These are phyloP conservation scores for Pholiota microspora DNA, from an alignment of 768 basidiomycete genomes.

Conservation along the genomic window DNA sequence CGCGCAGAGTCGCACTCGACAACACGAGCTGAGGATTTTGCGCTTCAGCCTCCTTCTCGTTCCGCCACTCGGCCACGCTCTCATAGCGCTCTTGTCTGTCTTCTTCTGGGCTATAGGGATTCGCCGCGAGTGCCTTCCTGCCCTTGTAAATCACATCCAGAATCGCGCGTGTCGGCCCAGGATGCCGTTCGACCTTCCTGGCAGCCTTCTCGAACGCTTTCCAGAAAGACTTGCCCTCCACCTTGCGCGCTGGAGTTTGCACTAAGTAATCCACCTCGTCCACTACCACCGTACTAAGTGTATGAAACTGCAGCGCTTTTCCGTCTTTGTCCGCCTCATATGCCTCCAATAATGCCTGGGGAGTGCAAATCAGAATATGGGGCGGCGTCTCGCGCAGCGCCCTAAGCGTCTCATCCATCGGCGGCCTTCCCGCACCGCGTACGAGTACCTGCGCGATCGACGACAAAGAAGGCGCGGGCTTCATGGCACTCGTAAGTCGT, in stretches of 20 bases:
- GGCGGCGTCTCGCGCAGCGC: slow-evolving; percentile 45
- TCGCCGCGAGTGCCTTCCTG: slow-evolving; percentile 28
- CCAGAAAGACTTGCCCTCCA: slow-evolving; percentile 34
- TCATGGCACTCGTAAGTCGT: slow-evolving; percentile 37
- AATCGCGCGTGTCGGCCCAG: slow-evolving; percentile 55
- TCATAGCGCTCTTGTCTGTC: slow-evolving; percentile 20
- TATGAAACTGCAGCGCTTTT: slow-evolving; percentile 40
- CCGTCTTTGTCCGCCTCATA: slow-evolving; percentile 35
- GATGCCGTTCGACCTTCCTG: slow-evolving; percentile 49
- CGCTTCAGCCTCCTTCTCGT: slow-evolving; percentile 12
- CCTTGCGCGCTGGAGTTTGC: slow-evolving; percentile 45
- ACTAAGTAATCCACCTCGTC: slow-evolving; percentile 79
- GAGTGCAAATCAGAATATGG: slow-evolving; percentile 70
- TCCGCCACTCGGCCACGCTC: slow-evolving; percentile 16
- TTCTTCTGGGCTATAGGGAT: slow-evolving; percentile 14
- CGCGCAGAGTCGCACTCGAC: slow-evolving; percentile 69
- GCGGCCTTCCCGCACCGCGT: slow-evolving; percentile 41
- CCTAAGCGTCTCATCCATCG: slow-evolving; percentile 38
- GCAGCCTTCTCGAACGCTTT: slow-evolving; percentile 34
- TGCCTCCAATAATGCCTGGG: slow-evolving; percentile 63
- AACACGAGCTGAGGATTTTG: slow-evolving; percentile 59
- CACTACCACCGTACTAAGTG: slow-evolving; percentile 59
- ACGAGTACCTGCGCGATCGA: slow-evolving; percentile 60
- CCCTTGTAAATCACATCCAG: slow-evolving; percentile 54
- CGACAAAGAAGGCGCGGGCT: slow-evolving; percentile 31